phyloP scores from a whole-genome alignment of 495 filamentous ascomycete genomes.

The Talaromyces proteolyticus region DNA sequence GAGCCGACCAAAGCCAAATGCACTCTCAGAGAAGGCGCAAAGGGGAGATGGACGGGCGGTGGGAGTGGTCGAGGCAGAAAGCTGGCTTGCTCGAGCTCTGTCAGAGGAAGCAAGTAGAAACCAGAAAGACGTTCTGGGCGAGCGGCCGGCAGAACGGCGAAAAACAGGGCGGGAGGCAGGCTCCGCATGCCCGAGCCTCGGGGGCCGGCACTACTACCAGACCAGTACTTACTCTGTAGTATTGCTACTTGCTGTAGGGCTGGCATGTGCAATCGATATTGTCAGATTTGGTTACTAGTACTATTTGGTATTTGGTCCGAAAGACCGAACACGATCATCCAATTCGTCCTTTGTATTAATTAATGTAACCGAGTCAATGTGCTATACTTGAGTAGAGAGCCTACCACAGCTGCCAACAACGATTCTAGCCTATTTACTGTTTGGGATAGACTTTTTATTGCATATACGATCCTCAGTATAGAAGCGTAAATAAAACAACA shows the following conservation, averaged over 20 bases:
- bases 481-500: too few species aligned
- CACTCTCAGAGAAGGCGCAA: conserved; percentile 12
- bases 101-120: conserved; percentile 26
- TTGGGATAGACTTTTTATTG: too few species aligned
- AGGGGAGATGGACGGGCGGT: conserved; percentile 16
- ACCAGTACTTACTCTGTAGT: neutral
- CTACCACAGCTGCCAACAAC: too few species aligned
- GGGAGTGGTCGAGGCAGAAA: conserved; percentile 19
- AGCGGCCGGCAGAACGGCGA: conserved; percentile 16
- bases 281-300: neutral
- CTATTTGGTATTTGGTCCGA: too few species aligned
- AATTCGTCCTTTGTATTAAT: too few species aligned
- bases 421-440: too few species aligned
- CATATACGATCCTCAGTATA: too few species aligned
- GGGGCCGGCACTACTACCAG: neutral
- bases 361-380: too few species aligned
- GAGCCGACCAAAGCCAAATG: conserved; percentile 19
- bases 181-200: conserved; percentile 20
- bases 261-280: too few species aligned
- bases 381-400: too few species aligned
- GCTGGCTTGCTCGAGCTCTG: conserved; percentile 6
- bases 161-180: conserved; percentile 18
- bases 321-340: too few species aligned
- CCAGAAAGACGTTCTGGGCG: conserved; percentile 22
- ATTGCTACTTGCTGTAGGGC: neutral